Conservation (phyloP, 768 basidiomycete species). For the Termitomyces sp. region DNA sequence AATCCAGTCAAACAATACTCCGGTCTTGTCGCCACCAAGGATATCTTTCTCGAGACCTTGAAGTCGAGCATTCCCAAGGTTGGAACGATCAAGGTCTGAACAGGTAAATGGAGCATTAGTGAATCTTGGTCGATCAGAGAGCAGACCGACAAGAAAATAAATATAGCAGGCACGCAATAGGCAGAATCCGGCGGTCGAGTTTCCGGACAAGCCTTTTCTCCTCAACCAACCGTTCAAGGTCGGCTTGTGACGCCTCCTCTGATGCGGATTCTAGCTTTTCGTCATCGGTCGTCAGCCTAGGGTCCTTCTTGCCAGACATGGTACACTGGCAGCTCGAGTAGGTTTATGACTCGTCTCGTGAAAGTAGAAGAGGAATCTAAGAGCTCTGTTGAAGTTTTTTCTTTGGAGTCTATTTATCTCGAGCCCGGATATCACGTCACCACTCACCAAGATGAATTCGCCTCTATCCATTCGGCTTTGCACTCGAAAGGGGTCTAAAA, state of each 20-base stretch:
- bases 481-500: conserved; percentile 17
- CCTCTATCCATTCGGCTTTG: conserved; percentile 13
- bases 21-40: conserved; percentile 66
- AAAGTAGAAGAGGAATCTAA: conserved; percentile 5
- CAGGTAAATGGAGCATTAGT: neutral
- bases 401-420: conserved; percentile 9
- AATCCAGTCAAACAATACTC: conserved; percentile 73
- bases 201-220: conserved; percentile 50
- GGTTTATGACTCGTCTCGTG: neutral
- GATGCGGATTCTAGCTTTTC: conserved; percentile 28
- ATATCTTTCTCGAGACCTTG: conserved; percentile 65
- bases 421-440: conserved; percentile 14
- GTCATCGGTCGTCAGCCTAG: conserved; percentile 14
- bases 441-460: conserved; percentile 25
- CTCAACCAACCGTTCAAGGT: conserved; percentile 8
- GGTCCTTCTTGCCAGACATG: conserved; percentile 8
- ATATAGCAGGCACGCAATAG: conserved; percentile 70
- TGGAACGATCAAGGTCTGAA: conserved; percentile 68
- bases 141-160: conserved; percentile 65
- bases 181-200: conserved; percentile 64
- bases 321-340: too few species aligned
- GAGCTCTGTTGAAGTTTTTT: neutral
- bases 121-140: neutral
- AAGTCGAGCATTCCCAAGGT: conserved; percentile 76
- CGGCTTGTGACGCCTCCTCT: conserved; percentile 14